Base-by-base conservation (phyloP, 345 rosid species). In the Eutrema heterophyllum region DNA sequence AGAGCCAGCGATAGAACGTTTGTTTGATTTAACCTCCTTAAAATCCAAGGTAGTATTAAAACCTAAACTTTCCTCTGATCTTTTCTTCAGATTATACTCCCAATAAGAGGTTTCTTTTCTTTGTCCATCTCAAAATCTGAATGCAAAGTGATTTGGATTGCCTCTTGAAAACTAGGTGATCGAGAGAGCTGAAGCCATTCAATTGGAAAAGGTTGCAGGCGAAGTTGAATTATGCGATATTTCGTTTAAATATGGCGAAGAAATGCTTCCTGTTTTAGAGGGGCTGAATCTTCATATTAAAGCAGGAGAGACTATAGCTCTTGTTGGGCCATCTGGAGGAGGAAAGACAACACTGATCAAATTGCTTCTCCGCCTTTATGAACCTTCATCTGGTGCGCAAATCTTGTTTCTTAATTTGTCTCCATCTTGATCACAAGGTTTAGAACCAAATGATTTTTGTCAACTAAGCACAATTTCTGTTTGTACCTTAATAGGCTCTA, bases 311-410 rank as follows among this genome's bases (percentile, higher is more conserved):
- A 91, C 91, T 53, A 73, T 91, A 66, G 97, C 98, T 48, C 79
- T 94, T 63, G 87, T 88, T 56, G 97, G 98, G 40, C 97, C 95
- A 70, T 94, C 98, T 57, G 98, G 98, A 63, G 98, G 97, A 74
- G 98, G 98, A 65, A 94, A 94, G 87, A 88, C 98, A 24, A 91
- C 98, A n/a, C 86, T 94, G 14, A 81, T 82, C 61, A 94, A 91
- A 87, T 77, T 94, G 88, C 95, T 94, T 81, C 97, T 94, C 78
- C 95, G 89, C 57, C 91, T 94, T 52, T 94, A 91, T 64, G 88
- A 94, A 75, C 89, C 95, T 69, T 80, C 81, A 53, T 82, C 86
- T 49, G 98, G 98, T 91, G 59, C 67, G 77, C 9, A 56, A 49
- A 24, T 29, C 48, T 45, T 35, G 54, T 48, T 58, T 46, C 67